These are phyloP conservation scores for Paecilomyces variotii DNA, from an alignment of 2,329 filamentous ascomycete genomes.

Conservation along the genomic window DNA sequence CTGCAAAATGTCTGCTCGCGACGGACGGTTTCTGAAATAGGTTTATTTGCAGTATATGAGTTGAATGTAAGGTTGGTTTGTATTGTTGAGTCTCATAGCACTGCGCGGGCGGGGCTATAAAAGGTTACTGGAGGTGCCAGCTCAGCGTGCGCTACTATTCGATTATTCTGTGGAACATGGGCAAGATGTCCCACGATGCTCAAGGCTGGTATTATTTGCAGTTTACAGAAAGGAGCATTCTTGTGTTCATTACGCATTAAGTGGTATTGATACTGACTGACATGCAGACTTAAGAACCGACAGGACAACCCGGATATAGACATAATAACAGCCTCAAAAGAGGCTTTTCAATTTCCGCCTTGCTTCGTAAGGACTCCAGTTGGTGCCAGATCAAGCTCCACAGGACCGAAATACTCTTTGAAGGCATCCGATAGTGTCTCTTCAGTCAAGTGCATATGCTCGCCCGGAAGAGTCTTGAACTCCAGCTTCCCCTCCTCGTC, in stretches of 20 bases:
- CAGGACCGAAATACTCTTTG: slow-evolving; percentile 37
- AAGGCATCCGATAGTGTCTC: slow-evolving; percentile 60
- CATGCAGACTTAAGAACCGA: background rate
- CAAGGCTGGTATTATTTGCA: too few species aligned
- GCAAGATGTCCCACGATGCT: too few species aligned
- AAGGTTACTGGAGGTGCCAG: too few species aligned
- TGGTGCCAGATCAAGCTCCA: slow-evolving; percentile 10
- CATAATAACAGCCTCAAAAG: slow-evolving; percentile 2
- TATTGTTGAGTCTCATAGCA: too few species aligned
- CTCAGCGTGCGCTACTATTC: too few species aligned
- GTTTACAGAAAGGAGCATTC: background rate
- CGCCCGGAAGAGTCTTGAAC: slow-evolving; percentile 65
- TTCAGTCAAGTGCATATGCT: slow-evolving; percentile 73
- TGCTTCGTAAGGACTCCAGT: slow-evolving; percentile 14
- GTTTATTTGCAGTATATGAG: background rate
- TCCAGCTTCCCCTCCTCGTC: slow-evolving; percentile 71
- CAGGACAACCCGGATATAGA: background rate
- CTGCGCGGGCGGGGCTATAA: too few species aligned
- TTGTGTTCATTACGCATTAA: background rate
- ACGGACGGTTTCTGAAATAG: background rate
- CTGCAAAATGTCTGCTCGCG: background rate
- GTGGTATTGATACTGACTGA: background rate
- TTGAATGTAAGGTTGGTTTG: too few species aligned
- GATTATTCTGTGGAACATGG: too few species aligned
- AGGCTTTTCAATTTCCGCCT: slow-evolving; percentile 6